phyloP scores from a whole-genome alignment of 805 yeast genomes.

The Cyberlindnera sargentensis region DNA sequence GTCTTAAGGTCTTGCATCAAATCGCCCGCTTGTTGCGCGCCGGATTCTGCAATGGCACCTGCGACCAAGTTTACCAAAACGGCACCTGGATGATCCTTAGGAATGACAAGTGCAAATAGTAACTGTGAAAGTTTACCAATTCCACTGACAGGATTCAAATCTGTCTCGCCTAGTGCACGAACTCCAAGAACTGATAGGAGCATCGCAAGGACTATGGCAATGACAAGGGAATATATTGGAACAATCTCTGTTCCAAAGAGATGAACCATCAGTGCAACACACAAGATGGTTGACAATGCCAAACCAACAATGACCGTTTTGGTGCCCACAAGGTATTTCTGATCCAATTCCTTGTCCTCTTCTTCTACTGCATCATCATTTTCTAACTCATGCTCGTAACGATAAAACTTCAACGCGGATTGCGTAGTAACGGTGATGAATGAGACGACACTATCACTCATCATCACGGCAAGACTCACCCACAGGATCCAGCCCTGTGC shows the following conservation, averaged over 20 bases:
- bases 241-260: slow-evolving; percentile 62
- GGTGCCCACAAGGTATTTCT: slow-evolving; percentile 42
- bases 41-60: slow-evolving; percentile 97
- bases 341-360: slow-evolving; percentile 24
- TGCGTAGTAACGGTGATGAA: slow-evolving; percentile 54
- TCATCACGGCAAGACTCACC: slow-evolving; percentile 91
- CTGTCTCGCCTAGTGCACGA: slow-evolving; percentile 94
- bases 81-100: slow-evolving; percentile 67
- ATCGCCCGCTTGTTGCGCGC: slow-evolving; percentile 99
- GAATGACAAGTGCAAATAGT: slow-evolving; percentile 75
- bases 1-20: slow-evolving; percentile 96
- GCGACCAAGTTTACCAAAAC: slow-evolving; percentile 83
- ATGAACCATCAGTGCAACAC: slow-evolving; percentile 54
- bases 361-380: slow-evolving; percentile 1
- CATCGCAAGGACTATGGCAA: slow-evolving; percentile 70
- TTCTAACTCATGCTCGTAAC: not conserved
- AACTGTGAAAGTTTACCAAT: slow-evolving; percentile 92
- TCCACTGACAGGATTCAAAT: slow-evolving; percentile 93
- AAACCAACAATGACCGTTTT: slow-evolving; percentile 54
- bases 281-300: slow-evolving; percentile 54
- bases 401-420: slow-evolving; percentile 27
- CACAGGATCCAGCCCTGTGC: slow-evolving; percentile 97
- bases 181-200: slow-evolving; percentile 82
- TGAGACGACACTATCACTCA: slow-evolving; percentile 81
- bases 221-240: slow-evolving; percentile 61